Base-by-base conservation (phyloP, 2,329 filamentous ascomycete genomes). In the Fusarium sp. region DNA sequence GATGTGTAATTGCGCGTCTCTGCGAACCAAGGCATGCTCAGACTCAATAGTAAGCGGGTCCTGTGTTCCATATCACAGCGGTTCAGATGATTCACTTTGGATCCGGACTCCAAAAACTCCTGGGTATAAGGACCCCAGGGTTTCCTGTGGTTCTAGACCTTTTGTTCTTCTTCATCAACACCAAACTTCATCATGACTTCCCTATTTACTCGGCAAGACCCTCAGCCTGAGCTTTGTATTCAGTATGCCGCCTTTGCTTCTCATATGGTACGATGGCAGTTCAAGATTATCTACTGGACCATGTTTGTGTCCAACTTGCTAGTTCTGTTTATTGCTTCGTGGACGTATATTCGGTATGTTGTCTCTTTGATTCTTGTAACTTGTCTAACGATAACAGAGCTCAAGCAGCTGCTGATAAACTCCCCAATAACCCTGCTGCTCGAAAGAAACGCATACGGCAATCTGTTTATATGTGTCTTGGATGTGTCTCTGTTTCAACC, bases 251-350 rank as follows among this genome's bases (percentile, higher is more conserved):
- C 76, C 42, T 85, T 85, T 69, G 82, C 83, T 30, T 75, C 79
- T 8, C 73, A 81, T 60, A 74, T 85, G 62, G 77, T 76, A 12
- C 71, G 80, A 52, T 74, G 76, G 71, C 77, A 84, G 66, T 83
- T 84, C 62, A 81, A 82, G 64, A 70, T 80, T 13, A 75, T 85
- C 26, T 85, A 84, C 75, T 85, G 83, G 83, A 66, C 73, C 12
- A 62, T 85, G 50, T 85, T 85, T 68, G 67, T 79, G 26, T 71
- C 78, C 18, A 84, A 84, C 53, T 67, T 85, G 0, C 47, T 81
- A 10, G 72, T 85, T 16, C 77, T 85, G 28, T 85, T 83, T 52
- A 60, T 81, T 13, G 79, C 80, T 10, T 83, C 83, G 2, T 82
- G 79, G 73, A 72, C 76, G 12, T 83, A 80, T 46, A 81, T 72